phyloP scores from a whole-genome alignment of 805 yeast genomes.

The Barnettozyma salicaria region DNA sequence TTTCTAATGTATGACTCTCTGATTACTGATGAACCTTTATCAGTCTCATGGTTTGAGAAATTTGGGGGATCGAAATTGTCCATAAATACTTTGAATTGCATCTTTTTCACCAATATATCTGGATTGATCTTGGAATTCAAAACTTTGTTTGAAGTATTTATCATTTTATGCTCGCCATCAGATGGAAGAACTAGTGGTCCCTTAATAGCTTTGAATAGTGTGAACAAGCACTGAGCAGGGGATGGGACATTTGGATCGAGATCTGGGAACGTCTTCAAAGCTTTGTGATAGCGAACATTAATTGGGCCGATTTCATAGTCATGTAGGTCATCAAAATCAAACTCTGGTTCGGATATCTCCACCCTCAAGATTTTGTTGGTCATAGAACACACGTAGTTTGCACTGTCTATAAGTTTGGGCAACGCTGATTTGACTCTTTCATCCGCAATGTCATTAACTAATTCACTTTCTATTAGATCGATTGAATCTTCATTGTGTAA shows the following conservation, averaged over 20 bases:
- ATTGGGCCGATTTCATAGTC: slow-evolving; percentile 47
- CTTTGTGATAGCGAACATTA: slow-evolving; percentile 41
- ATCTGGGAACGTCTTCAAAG: slow-evolving; percentile 25
- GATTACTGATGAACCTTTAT: slow-evolving; percentile 27
- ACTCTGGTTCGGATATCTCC: slow-evolving; percentile 46
- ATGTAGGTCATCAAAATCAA: slow-evolving; percentile 40
- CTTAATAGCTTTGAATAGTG: slow-evolving; percentile 55
- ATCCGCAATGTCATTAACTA: slow-evolving; percentile 10
- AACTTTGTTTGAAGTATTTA: slow-evolving; percentile 44
- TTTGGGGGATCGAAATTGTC: slow-evolving; percentile 44
- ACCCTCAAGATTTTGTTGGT: slow-evolving; percentile 46
- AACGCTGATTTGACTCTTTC: slow-evolving; percentile 18
- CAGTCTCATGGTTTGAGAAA: slow-evolving; percentile 29
- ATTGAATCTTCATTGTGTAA: slow-evolving; percentile 25
- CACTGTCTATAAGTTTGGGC: slow-evolving; percentile 39
- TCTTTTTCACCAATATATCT: slow-evolving; percentile 39
- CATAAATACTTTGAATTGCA: slow-evolving; percentile 36
- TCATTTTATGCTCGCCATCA: slow-evolving; percentile 45
- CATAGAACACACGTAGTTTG: slow-evolving; percentile 39
- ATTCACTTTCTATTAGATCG: slow-evolving; percentile 24
- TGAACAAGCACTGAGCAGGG: slow-evolving; percentile 51
- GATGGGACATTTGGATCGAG: slow-evolving; percentile 38
- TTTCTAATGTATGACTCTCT: slow-evolving; percentile 51
- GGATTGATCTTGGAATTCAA: slow-evolving; percentile 56
- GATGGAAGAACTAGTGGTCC: slow-evolving; percentile 53